Evolutionary conservation across 2,329 filamentous ascomycete species (phyloP).

Genomic region (Boeremia exigua): DNA sequence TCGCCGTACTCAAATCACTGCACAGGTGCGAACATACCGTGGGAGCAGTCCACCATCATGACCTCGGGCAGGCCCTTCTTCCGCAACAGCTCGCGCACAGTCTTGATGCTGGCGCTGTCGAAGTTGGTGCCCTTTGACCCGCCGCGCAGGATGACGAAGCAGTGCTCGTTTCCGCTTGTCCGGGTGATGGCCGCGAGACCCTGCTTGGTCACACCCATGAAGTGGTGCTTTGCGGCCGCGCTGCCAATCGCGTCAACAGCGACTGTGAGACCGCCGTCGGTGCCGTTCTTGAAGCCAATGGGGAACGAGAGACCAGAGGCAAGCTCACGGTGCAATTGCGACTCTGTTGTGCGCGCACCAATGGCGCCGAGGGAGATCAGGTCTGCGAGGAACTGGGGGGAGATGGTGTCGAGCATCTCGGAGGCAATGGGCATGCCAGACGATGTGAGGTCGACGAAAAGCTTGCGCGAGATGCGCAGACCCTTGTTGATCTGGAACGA

Average conservation of each 20-base stretch:
- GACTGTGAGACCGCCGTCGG: constrained; percentile 87
- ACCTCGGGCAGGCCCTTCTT: constrained; percentile 86
- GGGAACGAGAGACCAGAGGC: constrained; percentile 96
- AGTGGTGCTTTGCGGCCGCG: constrained; percentile 86
- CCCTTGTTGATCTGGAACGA: constrained; percentile 99
- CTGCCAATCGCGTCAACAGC: constrained; percentile 93
- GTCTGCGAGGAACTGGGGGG: constrained; percentile 95
- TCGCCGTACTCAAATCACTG: not conserved
- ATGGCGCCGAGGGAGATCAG: constrained; percentile 95
- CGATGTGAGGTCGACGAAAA: constrained; percentile 89
- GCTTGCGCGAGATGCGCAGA: constrained; percentile 84
- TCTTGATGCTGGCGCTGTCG: constrained; percentile 81
- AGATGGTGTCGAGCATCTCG: constrained; percentile 99
- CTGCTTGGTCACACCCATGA: constrained; percentile 98
- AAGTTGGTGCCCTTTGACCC: constrained; percentile 94
- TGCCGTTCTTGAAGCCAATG: constrained; percentile 99
- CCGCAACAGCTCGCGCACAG: constrained; percentile 75
- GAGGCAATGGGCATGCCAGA: constrained; percentile 92
- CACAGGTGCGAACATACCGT: constrained; percentile 66
- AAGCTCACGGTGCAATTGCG: constrained; percentile 93
- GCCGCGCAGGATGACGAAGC: constrained; percentile 93
- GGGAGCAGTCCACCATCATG: constrained; percentile 98
- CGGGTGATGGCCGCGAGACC: constrained; percentile 93
- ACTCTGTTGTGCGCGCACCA: constrained; percentile 94
- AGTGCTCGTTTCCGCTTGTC: constrained; percentile 93